Percentiles rank a stretch among this genome's conserved stretches.
phyloP scores from a whole-genome alignment of 2,329 filamentous ascomycete genomes.

The Aspergillus nomiae region DNA sequence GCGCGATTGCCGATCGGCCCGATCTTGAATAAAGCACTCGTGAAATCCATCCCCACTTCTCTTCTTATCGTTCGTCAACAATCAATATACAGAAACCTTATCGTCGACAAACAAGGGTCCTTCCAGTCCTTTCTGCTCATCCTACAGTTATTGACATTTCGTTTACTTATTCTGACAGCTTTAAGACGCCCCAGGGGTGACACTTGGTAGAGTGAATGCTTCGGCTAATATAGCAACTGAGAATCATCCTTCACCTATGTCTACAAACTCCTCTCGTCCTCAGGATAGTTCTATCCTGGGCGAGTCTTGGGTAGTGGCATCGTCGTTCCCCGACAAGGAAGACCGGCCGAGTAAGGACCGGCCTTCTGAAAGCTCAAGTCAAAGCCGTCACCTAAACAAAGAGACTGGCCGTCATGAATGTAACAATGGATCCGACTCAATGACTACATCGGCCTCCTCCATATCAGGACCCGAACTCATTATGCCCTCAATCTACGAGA shows the following conservation, averaged over 20 bases:
- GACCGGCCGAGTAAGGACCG: slow-evolving; percentile 2
- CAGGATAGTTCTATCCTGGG: slow-evolving; percentile 27
- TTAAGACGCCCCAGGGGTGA: not conserved
- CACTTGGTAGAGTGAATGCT: not conserved
- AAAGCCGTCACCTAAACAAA: slow-evolving; percentile 15
- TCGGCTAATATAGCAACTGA: not conserved
- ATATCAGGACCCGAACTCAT: slow-evolving; percentile 41
- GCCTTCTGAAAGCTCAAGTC: not conserved
- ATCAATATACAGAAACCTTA: slow-evolving; percentile 9
- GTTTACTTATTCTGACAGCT: not conserved
- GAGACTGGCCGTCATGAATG: slow-evolving; percentile 7
- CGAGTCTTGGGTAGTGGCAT: slow-evolving; percentile 43
- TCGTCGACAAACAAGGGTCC: not conserved
- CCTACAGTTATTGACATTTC: not conserved
- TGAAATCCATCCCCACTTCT: slow-evolving; percentile 19
- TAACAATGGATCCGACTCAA: slow-evolving; percentile 25
- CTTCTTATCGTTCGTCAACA: slow-evolving; percentile 8
- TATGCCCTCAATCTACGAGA: slow-evolving; percentile 43
- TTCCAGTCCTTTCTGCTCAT: not conserved
- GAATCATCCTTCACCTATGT: slow-evolving; percentile 10
- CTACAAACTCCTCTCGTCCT: slow-evolving; percentile 2
- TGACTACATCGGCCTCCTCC: slow-evolving; percentile 28
- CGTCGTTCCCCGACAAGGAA: slow-evolving; percentile 18
- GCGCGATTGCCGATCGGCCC: slow-evolving; percentile 14
- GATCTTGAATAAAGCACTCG: slow-evolving; percentile 14